Evolutionary conservation across 495 filamentous ascomycete species (phyloP), one percentile per base, ranked within the genome.

Genomic region (Pyrenula massariospora): DNA sequence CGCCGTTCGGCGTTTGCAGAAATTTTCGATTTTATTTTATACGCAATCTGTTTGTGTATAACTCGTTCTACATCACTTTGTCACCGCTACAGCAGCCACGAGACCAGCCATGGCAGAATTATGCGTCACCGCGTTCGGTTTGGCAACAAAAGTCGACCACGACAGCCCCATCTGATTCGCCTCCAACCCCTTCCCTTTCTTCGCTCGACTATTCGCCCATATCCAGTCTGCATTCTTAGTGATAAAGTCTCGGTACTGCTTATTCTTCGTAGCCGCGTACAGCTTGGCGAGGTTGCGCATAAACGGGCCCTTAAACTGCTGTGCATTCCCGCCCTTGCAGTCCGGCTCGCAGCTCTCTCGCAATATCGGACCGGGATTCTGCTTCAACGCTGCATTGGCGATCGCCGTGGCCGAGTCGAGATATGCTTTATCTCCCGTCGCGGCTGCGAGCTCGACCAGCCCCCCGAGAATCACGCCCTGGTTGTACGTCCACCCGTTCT

Each of bases 231-330:
- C 85, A 50, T 84, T 88, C 50, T 67, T 74, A 22, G 68, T 66
- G 48, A 90, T 78, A 15, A 84, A 82, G 22, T 65, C 67, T 55
- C 70, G 68, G 58, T 80, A 84, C 19, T 59, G 61, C 10, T 75
- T 68, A 25, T 80, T 63, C 3, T 82, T 79, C 0, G 74, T 71
- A 0, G 66, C 79, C 20, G 64, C 57, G 3, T 87, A 75, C 57
- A 91, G 63, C 25, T 76, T 72, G 22, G 71, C 68, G 49, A 91
- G 68, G 60, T 89, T 89, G 3, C 88, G 78, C 61, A 88, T 80
- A 63, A 90, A 89, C n/a, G 88, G 77, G 25, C 87, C 88, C 69
- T 90, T 92, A 78, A 92, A 92, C 66, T 88, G 84, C 10, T 73
- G 69, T 0, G 77, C 83, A 58, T 87, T 78, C n/a, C n/a, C n/a